Percentiles rank a stretch among this genome's conserved stretches.
Conservation (phyloP, 495 filamentous ascomycete genomes). For the Annulohypoxylon bovei region DNA sequence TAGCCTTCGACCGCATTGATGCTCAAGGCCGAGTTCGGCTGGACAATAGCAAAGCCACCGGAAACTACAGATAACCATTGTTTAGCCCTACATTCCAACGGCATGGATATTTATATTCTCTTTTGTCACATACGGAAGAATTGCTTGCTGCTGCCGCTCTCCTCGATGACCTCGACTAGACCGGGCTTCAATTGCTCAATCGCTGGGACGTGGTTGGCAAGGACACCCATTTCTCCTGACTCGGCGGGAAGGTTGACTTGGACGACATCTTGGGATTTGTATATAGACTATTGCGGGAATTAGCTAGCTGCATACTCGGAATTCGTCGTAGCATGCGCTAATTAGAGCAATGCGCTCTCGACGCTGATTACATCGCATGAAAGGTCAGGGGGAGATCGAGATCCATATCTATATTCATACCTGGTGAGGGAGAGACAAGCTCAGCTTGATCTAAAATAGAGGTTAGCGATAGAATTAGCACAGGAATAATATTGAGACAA, state of each 20-base stretch:
- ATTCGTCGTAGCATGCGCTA: constrained; percentile 17
- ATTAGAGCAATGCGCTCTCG: constrained; percentile 2
- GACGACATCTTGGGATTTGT: constrained; percentile 74
- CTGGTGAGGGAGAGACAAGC: constrained; percentile 96
- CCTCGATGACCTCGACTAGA: constrained; percentile 94
- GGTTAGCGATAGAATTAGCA: constrained; percentile 24
- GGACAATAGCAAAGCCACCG: constrained; percentile 95
- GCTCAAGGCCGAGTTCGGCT: constrained; percentile 92
- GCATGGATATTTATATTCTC: constrained; percentile 7
- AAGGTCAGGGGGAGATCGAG: neutral
- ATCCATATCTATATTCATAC: constrained; percentile 62
- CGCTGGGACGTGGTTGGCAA: constrained; percentile 98
- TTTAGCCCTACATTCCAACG: constrained; percentile 23
- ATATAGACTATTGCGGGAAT: constrained; percentile 64
- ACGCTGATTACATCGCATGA: neutral
- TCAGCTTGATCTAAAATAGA: constrained; percentile 88
- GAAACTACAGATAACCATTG: constrained; percentile 70
- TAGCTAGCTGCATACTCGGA: constrained; percentile 44
- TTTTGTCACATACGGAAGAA: constrained; percentile 85
- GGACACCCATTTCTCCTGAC: constrained; percentile 98
- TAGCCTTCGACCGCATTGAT: constrained; percentile 98
- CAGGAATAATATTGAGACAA: constrained; percentile 40
- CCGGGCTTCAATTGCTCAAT: constrained; percentile 99
- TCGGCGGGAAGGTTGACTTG: constrained; percentile 99
- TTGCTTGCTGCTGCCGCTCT: constrained; percentile 89